phyloP scores from a whole-genome alignment of 1,284 basidiomycete genomes.

The Schizophyllum amplum region DNA sequence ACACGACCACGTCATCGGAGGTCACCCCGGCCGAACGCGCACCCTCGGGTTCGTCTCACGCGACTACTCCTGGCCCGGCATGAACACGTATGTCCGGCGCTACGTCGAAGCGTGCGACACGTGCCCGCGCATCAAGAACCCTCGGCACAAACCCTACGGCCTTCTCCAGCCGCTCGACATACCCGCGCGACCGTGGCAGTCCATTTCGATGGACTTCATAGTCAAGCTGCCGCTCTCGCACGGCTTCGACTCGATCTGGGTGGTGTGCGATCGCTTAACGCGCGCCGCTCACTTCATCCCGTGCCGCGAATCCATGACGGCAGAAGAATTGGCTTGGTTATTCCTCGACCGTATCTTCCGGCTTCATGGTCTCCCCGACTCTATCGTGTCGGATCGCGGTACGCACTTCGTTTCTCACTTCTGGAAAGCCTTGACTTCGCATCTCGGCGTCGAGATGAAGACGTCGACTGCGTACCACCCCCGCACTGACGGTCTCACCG shows the following conservation, averaged over 20 bases:
- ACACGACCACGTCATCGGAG: conserved; percentile 21
- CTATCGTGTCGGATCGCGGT: conserved; percentile 23
- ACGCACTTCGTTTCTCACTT: conserved; percentile 25
- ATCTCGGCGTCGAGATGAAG: conserved; percentile 17
- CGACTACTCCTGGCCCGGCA: conserved; percentile 25
- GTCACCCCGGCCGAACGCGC: conserved; percentile 21
- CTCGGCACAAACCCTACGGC: conserved; percentile 17
- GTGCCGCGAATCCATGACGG: conserved; percentile 22
- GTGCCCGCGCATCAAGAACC: conserved; percentile 19
- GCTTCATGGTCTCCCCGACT: conserved; percentile 25
- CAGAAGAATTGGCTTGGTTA: conserved; percentile 23
- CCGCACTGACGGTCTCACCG: conserved; percentile 29
- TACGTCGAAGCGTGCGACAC: conserved; percentile 19
- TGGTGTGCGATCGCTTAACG: conserved; percentile 31
- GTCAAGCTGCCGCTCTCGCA: conserved; percentile 25
- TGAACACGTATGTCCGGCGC: conserved; percentile 13
- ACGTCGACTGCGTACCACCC: too few species aligned
- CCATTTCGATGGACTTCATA: conserved; percentile 33
- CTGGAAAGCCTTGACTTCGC: conserved; percentile 17
- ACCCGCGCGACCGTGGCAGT: conserved; percentile 22
- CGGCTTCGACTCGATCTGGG: conserved; percentile 28
- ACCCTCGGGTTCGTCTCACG: conserved; percentile 16
- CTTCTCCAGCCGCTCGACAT: conserved; percentile 19
- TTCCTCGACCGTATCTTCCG: conserved; percentile 24
- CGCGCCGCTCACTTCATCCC: conserved; percentile 28